These are phyloP conservation scores for Pulveroboletus sp. DNA, from an alignment of 768 basidiomycete genomes.

Conservation along the genomic window DNA sequence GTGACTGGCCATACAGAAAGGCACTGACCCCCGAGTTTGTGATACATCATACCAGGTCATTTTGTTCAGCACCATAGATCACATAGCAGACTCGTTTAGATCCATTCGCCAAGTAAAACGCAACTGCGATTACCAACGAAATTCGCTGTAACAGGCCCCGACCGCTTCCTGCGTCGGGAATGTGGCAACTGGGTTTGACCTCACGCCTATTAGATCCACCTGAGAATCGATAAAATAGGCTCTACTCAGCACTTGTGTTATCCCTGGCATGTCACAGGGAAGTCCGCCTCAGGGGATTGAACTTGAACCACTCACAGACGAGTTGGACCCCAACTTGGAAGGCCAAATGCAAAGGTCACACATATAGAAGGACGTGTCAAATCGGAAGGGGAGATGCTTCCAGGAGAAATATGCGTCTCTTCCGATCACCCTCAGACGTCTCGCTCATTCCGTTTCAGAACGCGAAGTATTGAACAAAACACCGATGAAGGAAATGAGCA, in stretches of 20 bases:
- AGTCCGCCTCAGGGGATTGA: neutral
- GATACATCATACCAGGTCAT: no score
- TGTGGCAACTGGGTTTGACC: neutral
- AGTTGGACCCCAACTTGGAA: no score
- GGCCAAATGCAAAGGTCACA: no score
- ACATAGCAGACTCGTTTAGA: no score
- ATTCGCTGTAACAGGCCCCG: neutral
- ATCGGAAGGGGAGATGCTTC: slow-evolving; percentile 8
- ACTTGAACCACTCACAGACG: slow-evolving; percentile 15
- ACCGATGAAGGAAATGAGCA: no score
- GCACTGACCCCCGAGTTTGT: no score
- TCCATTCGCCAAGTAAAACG: no score
- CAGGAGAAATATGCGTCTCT: slow-evolving; percentile 10
- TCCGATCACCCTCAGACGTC: slow-evolving; percentile 5
- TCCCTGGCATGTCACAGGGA: neutral
- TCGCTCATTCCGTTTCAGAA: neutral
- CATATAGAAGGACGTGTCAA: no score
- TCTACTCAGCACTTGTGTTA: neutral
- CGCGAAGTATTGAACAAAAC: neutral
- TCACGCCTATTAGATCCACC: no score
- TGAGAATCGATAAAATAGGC: no score
- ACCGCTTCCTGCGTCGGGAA: no score
- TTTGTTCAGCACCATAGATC: neutral
- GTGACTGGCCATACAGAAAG: neutral
- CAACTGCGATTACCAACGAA: neutral